Evolutionary conservation across 2,329 filamentous ascomycete species (phyloP).

Genomic region (Xylariaceae sp.): DNA sequence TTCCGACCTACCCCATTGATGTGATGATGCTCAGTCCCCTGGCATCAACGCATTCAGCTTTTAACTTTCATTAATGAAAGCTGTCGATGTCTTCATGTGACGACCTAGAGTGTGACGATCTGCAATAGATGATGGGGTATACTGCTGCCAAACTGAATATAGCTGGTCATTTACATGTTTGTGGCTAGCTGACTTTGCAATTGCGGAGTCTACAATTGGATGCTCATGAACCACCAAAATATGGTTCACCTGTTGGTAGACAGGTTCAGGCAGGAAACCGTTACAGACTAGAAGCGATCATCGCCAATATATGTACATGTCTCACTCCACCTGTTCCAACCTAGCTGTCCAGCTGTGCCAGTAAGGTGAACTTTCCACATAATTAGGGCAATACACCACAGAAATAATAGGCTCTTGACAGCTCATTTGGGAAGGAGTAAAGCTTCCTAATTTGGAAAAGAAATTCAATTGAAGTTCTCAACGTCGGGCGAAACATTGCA

Average conservation of each 20-base stretch:
- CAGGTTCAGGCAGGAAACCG: neutral
- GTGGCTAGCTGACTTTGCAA: constrained; percentile 6
- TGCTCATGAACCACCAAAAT: no score
- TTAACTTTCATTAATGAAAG: neutral
- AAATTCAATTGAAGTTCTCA: no score
- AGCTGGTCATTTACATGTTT: no score
- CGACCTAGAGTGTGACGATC: neutral
- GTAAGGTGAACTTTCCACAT: neutral
- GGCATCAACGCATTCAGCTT: neutral
- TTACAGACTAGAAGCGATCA: neutral
- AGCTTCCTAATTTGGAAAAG: neutral
- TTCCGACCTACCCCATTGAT: neutral
- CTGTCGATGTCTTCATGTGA: neutral
- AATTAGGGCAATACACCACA: neutral
- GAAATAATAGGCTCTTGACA: neutral
- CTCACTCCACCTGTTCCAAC: neutral
- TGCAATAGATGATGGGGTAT: neutral
- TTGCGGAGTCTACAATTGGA: neutral
- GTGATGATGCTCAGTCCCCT: neutral
- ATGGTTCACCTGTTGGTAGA: neutral
- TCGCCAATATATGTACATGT: neutral
- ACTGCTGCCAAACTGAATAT: no score
- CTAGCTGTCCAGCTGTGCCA: constrained; percentile 7
- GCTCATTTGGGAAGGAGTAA: neutral
- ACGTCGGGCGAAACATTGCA: no score